Evolutionary conservation across 1,139 yeast genomes (phyloP).

Genomic region (Lodderomyces margitis): DNA sequence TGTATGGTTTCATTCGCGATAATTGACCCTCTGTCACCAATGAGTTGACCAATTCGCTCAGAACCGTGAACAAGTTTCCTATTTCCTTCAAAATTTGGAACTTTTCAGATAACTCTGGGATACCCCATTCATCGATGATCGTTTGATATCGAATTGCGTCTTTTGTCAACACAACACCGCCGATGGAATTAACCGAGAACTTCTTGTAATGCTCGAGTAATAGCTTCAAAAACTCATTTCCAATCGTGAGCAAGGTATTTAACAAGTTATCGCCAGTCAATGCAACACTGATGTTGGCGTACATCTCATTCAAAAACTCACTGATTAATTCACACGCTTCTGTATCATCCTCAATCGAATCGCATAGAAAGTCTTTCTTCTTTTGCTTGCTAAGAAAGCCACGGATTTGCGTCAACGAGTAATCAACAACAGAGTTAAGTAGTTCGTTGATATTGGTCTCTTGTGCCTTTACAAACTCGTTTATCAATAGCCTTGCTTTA

Average conservation of each 20-base stretch:
- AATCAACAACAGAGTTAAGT: background rate
- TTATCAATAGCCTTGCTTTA: slow-evolving; percentile 14
- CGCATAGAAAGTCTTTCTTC: slow-evolving; percentile 34
- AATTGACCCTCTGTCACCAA: slow-evolving; percentile 82
- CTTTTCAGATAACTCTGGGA: slow-evolving; percentile 61
- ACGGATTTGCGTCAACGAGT: slow-evolving; percentile 44
- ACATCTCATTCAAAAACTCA: slow-evolving; percentile 48
- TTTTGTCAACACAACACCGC: slow-evolving; percentile 81
- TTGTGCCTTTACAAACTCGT: slow-evolving; percentile 6
- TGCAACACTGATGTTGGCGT: slow-evolving; percentile 30
- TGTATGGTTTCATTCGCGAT: slow-evolving; percentile 62
- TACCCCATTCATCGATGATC: slow-evolving; percentile 67
- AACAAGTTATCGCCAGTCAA: slow-evolving; percentile 56
- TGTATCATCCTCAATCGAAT: slow-evolving; percentile 61
- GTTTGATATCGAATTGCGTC: slow-evolving; percentile 81
- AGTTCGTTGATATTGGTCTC: slow-evolving; percentile 4
- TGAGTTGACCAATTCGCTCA: slow-evolving; percentile 63
- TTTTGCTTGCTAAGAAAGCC: slow-evolving; percentile 48
- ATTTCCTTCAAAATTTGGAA: slow-evolving; percentile 77
- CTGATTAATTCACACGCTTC: slow-evolving; percentile 67
- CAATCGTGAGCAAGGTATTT: slow-evolving; percentile 56
- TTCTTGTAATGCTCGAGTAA: slow-evolving; percentile 74
- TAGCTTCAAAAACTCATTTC: slow-evolving; percentile 56
- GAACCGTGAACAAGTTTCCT: slow-evolving; percentile 82
- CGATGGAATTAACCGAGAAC: slow-evolving; percentile 73